Base-by-base conservation (phyloP, 805 yeast species). In the Torulaspora indica region DNA sequence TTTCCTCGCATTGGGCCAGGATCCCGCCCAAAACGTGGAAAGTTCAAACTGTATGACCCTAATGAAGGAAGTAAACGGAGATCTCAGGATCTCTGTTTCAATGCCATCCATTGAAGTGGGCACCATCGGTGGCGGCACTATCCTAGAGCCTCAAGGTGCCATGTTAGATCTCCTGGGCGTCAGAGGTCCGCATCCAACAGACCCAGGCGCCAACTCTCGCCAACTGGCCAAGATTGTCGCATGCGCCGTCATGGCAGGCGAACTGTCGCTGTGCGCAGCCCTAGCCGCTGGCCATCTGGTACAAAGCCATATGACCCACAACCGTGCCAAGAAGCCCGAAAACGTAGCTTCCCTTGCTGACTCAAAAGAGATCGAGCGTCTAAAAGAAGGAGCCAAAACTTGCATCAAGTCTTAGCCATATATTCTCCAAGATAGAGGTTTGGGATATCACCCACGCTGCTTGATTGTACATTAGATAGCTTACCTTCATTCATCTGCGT, bases 21-120 rank as follows among this genome's bases (percentile, higher is more conserved):
- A 93, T 69, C 98, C 99, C n/a, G 98, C 98, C 1, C 98, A 93
- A 71, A 93, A 93, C 61, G 97, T 93, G 42, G 99, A 91, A 71
- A 82, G 95, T 48, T 88, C 97, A 25, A 91, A 90, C 69, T 93
- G 99, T 82, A 91, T 93, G 47, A 93, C 99, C 1, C 74, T 93
- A 54, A 90, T 93, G 95, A 81, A 82, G 58, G 88, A 85, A 63
- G 74, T 74, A 39, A 73, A 76, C 32, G 98, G 96, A 10, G 86
- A 87, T 60, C 75, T 93, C 61, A 83, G 79, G 55, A 84, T 93
- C 31, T 86, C 96, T 1, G 98, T 93, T n/a, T 87, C 98, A 3
- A 93, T 93, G 99, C 99, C 99, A 24, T 87, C 95, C 23, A 88
- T 93, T 56, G 99, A 93, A 70, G 98, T 93, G 35, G 99, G 99